Base-by-base conservation (phyloP, 2,329 filamentous ascomycete species). In the Pseudomassariella vexata region DNA sequence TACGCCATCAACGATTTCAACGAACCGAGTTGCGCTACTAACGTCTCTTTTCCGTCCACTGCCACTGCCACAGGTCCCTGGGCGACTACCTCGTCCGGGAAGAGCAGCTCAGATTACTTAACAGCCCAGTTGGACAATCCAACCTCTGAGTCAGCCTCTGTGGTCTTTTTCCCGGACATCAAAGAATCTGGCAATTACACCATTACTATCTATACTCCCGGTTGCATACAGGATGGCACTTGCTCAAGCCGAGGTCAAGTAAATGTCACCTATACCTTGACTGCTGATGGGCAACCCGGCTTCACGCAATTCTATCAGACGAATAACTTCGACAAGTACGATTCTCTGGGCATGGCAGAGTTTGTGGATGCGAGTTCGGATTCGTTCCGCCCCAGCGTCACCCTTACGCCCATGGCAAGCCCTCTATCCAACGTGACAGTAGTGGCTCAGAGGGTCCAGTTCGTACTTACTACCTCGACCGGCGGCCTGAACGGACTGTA, bases 261-360 rank as follows among this genome's bases (percentile, higher is more conserved):
- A 36, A 88, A 88, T 45, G 70, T 98, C 32, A 90, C 84, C 2
- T 85, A 79, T 20, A 70, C 69, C 16, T 79, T 92, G 65, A 73
- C 77, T 3, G 61, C 65, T 45, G 49, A 41, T 9, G 68, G 52
- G 49, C 60, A 35, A 51, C 58, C 46, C 45, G 62, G 30, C 53
- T 57, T 75, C 18, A 76, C 69, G 1, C 70, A 74, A 1, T 63
- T 95, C 6, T 94, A 75, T 53, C 92, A 98, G 59, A 95, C 89
- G 12, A 98, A 98, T 61, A 75, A 94, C 54, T 94, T 82, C 56
- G 90, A 96, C 66, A 98, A 98, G 59, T 96, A 94, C 52, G 92
- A 98, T 53, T 80, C 85, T 45, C 79, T 98, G 37, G n/a, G n/a
- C n/a, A 95, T 88, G 60, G 83, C 82, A 44, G 92, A 89, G 28